These are phyloP conservation scores for Athelia sp. DNA, from an alignment of 1,284 basidiomycete genomes.

Conservation along the genomic window DNA sequence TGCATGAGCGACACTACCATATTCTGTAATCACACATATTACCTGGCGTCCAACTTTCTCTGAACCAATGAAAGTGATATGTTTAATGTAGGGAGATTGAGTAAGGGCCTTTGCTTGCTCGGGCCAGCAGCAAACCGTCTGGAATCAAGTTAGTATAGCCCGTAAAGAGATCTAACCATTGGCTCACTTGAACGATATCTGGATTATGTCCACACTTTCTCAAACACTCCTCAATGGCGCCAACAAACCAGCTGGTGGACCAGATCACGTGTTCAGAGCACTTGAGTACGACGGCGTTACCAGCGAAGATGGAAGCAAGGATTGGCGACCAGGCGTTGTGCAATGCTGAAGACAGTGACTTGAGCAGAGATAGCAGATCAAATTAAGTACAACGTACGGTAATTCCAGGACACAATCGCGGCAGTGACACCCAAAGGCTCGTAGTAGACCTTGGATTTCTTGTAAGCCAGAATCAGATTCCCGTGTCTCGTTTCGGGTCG, in stretches of 20 bases:
- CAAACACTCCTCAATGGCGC: slow-evolving; percentile 73
- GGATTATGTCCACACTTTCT: slow-evolving; percentile 72
- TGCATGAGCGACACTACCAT: background rate
- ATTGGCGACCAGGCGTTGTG: slow-evolving; percentile 95
- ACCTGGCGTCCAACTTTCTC: slow-evolving; percentile 87
- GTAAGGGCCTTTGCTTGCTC: slow-evolving; percentile 84
- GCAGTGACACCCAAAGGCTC: slow-evolving; percentile 93
- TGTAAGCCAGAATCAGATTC: slow-evolving; percentile 83
- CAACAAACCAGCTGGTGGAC: slow-evolving; percentile 81
- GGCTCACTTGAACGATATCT: slow-evolving; percentile 72
- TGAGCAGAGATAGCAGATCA: background rate
- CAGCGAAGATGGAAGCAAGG: slow-evolving; percentile 84
- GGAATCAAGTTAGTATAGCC: slow-evolving; percentile 7
- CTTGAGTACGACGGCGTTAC: slow-evolving; percentile 89
- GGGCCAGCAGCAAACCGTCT: slow-evolving; percentile 86
- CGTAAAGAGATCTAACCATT: slow-evolving; percentile 2
- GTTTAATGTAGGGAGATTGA: slow-evolving; percentile 72
- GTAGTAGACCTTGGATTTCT: slow-evolving; percentile 78
- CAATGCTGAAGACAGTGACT: slow-evolving; percentile 48
- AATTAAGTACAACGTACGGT: slow-evolving; percentile 46
- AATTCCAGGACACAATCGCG: slow-evolving; percentile 94
- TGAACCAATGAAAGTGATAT: slow-evolving; percentile 90
- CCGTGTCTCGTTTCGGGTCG: slow-evolving; percentile 66
- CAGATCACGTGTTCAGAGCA: slow-evolving; percentile 91
- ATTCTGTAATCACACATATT: slow-evolving; percentile 7